Evolutionary conservation across 208 protist species (phyloP), one percentile per base, ranked within the genome.

Genomic region (Hexamita inflata): DNA sequence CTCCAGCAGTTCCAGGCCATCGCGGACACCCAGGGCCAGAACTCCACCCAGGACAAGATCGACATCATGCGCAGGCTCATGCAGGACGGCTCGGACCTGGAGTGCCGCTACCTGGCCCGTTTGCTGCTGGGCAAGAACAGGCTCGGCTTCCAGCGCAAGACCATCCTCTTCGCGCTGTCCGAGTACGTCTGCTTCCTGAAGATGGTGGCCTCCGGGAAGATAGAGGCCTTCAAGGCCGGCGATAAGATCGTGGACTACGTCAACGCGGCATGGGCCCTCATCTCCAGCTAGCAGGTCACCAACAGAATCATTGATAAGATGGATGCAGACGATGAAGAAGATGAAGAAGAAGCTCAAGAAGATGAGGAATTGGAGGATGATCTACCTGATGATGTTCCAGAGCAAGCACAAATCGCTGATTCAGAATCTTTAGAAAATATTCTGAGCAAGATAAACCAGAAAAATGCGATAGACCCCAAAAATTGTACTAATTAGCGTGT

Each of bases 91-190:
- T 82, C 89, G 40, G 92, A 90, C 0, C 79, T 85, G 1, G 94
- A 98, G 83, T 84, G 92, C 35, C 89, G 91, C 74, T 90, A 94
- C 76, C 88, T 98, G 75, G 87, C 96, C 24, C 88, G 94, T 9
- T 89, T 93, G 9, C 80, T 98, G 26, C 89, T 95, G 80, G 91
- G 93, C 53, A 94, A 95, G 79, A 91, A 95, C 88, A 88, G 96
- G 73, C 94, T 98, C 38, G 94, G 95, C 19, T 83, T 98, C 28
- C 93, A 92, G 0, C 92, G 96, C 79, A 79, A 91, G 61, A 94
- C 93, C 0, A 92, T 96, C 0, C 82, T 98, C 11, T 84, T 86
- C 0, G 91, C 94, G 0, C 84, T 98, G 1, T 89, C 92, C 24
- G 91, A 94, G 75, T 93, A 94, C n/a, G 4, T 70, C 4, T 70